These are phyloP conservation scores for Fusarium succisae DNA, from an alignment of 2,329 filamentous ascomycete species.

Conservation along the genomic window DNA sequence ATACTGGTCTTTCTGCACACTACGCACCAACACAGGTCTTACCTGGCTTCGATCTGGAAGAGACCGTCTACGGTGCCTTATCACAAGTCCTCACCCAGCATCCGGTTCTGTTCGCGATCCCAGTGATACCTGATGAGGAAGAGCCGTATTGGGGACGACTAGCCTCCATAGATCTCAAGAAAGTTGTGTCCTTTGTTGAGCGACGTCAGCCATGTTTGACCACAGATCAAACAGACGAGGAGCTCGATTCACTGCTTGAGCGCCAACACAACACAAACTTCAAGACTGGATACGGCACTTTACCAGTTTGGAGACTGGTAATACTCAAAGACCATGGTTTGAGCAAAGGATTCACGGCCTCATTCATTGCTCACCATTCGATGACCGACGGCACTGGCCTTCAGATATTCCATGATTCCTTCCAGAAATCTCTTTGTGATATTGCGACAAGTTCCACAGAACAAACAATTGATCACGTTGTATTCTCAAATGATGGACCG, in stretches of 20 bases:
- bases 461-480: neutral
- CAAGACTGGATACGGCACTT: neutral
- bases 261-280: slow-evolving; percentile 1
- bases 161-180: neutral
- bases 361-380: neutral
- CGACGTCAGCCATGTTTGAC: neutral
- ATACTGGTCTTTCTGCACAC: neutral
- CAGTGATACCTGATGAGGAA: neutral
- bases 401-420: neutral
- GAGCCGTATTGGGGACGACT: neutral
- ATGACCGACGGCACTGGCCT: neutral
- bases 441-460: fast-evolving
- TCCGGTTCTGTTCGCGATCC: neutral
- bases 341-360: neutral
- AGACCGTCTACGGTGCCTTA: neutral
- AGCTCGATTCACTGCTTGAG: slow-evolving; percentile 7
- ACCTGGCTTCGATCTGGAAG: neutral
- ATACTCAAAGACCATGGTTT: neutral
- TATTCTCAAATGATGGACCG: neutral
- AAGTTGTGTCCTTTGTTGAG: neutral
- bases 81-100: neutral
- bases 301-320: neutral
- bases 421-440: neutral
- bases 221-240: neutral
- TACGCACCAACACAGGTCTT: neutral